These are phyloP conservation scores for Didymella glomerata DNA, from an alignment of 2,329 filamentous ascomycete genomes.

Conservation along the genomic window DNA sequence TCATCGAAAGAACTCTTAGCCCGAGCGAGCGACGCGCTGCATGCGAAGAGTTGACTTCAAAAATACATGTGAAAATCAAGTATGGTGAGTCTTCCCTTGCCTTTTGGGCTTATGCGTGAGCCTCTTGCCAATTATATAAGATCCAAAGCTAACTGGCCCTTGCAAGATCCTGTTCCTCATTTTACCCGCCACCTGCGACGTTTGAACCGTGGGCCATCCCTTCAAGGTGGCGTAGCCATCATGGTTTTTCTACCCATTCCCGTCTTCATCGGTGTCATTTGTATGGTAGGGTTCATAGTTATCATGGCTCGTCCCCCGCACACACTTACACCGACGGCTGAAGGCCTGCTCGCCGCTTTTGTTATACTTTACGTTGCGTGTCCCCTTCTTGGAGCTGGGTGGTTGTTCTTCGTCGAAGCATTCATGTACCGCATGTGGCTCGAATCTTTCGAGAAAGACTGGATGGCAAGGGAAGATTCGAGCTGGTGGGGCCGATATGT, in stretches of 20 bases:
- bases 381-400: background rate
- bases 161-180: slow-evolving; percentile 7
- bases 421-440: slow-evolving; percentile 13
- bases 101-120: background rate
- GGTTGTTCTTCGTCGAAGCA: slow-evolving; percentile 5
- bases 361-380: background rate
- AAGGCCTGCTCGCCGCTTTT: background rate
- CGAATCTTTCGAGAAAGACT: slow-evolving; percentile 11
- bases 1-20: background rate
- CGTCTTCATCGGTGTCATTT: slow-evolving; percentile 1
- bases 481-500: slow-evolving; percentile 14
- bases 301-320: slow-evolving; percentile 7
- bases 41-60: background rate
- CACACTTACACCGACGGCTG: slow-evolving; percentile 1
- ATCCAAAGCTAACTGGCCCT: background rate
- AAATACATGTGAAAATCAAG: background rate
- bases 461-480: background rate
- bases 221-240: slow-evolving; percentile 9
- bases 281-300: slow-evolving; percentile 13
- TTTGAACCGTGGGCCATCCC: slow-evolving; percentile 4
- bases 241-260: slow-evolving; percentile 7
- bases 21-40: background rate
- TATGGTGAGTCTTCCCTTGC: background rate
- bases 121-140: background rate
- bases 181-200: slow-evolving; percentile 6